Base-by-base conservation (phyloP, 345 rosid species). In the Turnera subulata region DNA sequence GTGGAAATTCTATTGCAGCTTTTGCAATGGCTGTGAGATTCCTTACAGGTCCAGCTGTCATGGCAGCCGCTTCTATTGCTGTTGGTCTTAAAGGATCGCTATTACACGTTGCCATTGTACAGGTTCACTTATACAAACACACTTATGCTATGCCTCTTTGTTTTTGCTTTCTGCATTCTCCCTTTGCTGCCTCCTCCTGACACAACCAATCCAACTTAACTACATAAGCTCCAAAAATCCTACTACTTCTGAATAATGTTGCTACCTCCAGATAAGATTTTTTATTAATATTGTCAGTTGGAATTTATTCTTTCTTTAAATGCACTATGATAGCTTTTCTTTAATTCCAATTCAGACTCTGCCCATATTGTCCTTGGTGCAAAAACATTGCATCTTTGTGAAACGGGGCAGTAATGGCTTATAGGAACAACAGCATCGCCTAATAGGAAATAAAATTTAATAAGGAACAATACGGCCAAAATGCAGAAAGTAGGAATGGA, bases 31-130 rank as follows among this genome's bases (percentile, higher is more conserved):
- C 74, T 14, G 90, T 93, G 75, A 87, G 99, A 84, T 93, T 93
- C 90, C 68, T 93, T 64, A 65, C 81, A 72, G 99, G 99, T 39
- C 99, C 99, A 61, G 99, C 97, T 73, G 90, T 90, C 61, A 93
- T 93, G 99, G 78, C 86, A 53, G 96, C 95, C 22, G 97, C 97
- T 76, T 93, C 99, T 52, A 75, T 82, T 59, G 90, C 81, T 72
- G 92, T 93, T 66, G 97, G 97, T 45, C 87, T 93, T 59, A 78
- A 76, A 47, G 99, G 95, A 25, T 74, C 64, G 52, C 99, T 93
- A 59, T 79, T 93, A 63, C 97, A 75, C 68, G 83, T 93, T 54
- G 99, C 99, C 66, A 90, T 89, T 69, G 92, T 93, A 10, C 99
- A 93, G 94, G 99, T 93, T 52, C 46, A 17, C 22, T 6, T 20